These are phyloP conservation scores for Penicillium rolfsii DNA, from an alignment of 2,329 filamentous ascomycete genomes.

Conservation along the genomic window DNA sequence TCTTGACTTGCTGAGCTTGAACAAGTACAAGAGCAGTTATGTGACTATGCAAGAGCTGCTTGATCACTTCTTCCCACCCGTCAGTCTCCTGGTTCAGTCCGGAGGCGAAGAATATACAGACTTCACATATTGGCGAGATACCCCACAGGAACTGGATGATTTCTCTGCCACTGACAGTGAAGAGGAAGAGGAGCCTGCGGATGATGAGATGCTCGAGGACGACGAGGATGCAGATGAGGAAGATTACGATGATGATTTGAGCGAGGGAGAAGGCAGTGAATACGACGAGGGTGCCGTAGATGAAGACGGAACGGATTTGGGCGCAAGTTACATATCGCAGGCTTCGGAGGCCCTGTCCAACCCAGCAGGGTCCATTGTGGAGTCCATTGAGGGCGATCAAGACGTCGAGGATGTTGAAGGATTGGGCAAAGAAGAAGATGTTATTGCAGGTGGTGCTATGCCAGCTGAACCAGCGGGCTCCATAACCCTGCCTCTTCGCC, in stretches of 20 bases:
- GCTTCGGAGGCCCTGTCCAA: constrained; percentile 51
- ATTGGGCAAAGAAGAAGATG: constrained; percentile 32
- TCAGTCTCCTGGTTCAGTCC: constrained; percentile 81
- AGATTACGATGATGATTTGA: constrained; percentile 47
- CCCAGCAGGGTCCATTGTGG: constrained; percentile 49
- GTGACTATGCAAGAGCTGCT: constrained; percentile 96
- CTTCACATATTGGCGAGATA: constrained; percentile 94
- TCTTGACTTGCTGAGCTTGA: constrained; percentile 83
- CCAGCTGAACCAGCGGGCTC: constrained; percentile 11
- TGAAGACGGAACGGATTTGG: constrained; percentile 50
- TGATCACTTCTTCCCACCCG: constrained; percentile 96
- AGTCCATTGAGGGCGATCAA: constrained; percentile 46
- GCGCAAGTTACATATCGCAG: constrained; percentile 42
- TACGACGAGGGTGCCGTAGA: constrained; percentile 55
- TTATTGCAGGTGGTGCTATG: constrained; percentile 8
- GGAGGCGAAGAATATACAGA: constrained; percentile 96
- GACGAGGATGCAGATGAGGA: constrained; percentile 53
- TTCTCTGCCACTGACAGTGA: constrained; percentile 82
- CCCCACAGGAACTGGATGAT: constrained; percentile 79
- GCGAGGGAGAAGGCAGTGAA: constrained; percentile 58
- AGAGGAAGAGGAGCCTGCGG: constrained; percentile 51
- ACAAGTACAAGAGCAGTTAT: constrained; percentile 95
- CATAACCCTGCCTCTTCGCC: constrained; percentile 28
- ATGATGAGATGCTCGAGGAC: constrained; percentile 54
- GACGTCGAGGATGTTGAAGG: constrained; percentile 25